These are phyloP conservation scores for Ophiostoma pallidulum DNA, from an alignment of 2,329 filamentous ascomycete genomes.

Conservation along the genomic window DNA sequence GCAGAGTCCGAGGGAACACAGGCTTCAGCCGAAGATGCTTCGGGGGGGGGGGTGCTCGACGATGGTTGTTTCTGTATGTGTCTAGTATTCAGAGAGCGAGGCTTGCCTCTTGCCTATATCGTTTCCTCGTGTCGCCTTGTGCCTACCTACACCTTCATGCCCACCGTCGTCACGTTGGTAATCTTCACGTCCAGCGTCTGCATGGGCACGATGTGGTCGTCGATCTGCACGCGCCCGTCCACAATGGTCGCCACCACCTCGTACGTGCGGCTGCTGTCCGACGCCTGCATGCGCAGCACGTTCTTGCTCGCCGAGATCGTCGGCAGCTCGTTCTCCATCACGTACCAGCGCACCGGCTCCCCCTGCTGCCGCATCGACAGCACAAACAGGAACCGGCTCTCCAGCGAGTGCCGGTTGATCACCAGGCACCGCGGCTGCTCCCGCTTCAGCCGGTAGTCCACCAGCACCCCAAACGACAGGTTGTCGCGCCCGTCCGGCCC, in stretches of 20 bases:
- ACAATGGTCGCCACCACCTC: conserved; percentile 7
- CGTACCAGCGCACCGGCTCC: conserved; percentile 8
- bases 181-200: conserved; percentile 9
- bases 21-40: no score
- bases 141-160: background rate
- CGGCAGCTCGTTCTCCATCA: conserved; percentile 7
- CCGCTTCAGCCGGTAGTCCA: conserved; percentile 7
- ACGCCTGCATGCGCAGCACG: conserved; percentile 2
- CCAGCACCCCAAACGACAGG: conserved; percentile 10
- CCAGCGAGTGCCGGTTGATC: conserved; percentile 5
- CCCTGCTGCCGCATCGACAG: conserved; percentile 6
- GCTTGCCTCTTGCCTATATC: no score
- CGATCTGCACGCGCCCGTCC: conserved; percentile 2
- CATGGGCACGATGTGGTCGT: conserved; percentile 6
- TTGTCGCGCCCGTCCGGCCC: background rate
- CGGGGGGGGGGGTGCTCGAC: no score
- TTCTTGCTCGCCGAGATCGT: conserved; percentile 1
- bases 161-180: background rate
- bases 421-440: conserved; percentile 5
- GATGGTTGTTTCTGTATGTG: no score
- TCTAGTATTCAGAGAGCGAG: no score
- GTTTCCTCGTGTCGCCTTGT: no score
- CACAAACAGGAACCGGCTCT: conserved; percentile 6
- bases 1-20: no score
- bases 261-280: conserved; percentile 1